A percentile compares a stretch with the other conserved stretches of the same genome.
These are phyloP conservation scores for Capsicum chinense DNA, from an alignment of 257 asterid genomes.

Conservation along the genomic window DNA sequence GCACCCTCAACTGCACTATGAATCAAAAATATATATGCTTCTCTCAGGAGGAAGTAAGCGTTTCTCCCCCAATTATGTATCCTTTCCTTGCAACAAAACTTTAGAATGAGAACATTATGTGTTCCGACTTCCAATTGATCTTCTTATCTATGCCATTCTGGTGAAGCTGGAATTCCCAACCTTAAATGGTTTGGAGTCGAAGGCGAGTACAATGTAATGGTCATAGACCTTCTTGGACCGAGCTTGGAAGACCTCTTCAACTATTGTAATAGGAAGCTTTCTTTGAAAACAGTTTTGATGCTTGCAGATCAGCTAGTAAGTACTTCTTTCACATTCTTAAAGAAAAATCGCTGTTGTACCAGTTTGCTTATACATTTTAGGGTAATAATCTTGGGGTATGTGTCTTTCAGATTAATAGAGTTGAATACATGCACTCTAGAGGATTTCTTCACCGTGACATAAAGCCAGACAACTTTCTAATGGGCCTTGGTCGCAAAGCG, in stretches of 20 bases:
- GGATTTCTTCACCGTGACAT: constrained; percentile 98
- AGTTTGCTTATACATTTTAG: constrained; percentile 27
- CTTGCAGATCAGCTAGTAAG: constrained; percentile 93
- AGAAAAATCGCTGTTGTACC: neutral
- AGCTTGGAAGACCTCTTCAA: constrained; percentile 91
- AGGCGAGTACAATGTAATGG: constrained; percentile 85
- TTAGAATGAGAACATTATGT: neutral
- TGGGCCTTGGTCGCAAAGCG: constrained; percentile 99
- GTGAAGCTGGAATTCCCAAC: constrained; percentile 82
- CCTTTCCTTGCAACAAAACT: neutral
- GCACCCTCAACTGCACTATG: constrained; percentile 89
- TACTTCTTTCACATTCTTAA: constrained; percentile 25
- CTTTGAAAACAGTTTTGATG: constrained; percentile 87
- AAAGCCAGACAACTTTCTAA: constrained; percentile 91
- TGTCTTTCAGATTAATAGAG: constrained; percentile 76
- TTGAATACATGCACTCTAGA: constrained; percentile 92
- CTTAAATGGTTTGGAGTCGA: constrained; percentile 93
- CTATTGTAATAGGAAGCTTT: constrained; percentile 78
- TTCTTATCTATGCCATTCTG: constrained; percentile 31
- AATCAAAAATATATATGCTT: constrained; percentile 87
- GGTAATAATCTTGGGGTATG: constrained; percentile 8
- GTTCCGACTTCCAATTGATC: neutral
- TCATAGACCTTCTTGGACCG: constrained; percentile 94
- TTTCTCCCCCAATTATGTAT: constrained; percentile 37
- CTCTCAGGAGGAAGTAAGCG: constrained; percentile 89